phyloP scores from a whole-genome alignment of 257 asterid genomes.

The Fraxinus excelsior region DNA sequence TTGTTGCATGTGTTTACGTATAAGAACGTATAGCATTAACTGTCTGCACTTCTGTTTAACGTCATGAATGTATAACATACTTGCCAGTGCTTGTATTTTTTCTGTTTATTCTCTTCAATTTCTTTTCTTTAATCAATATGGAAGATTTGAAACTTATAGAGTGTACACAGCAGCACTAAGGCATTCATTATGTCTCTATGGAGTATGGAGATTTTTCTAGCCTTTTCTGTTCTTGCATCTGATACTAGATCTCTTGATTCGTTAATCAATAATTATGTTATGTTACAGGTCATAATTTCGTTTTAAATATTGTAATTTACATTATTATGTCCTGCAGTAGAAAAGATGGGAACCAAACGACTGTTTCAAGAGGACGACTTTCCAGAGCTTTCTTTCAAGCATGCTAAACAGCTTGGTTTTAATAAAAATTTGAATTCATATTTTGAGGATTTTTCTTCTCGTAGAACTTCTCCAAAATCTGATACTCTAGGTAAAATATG shows the following conservation, averaged over 20 bases:
- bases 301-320: background rate
- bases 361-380: conserved; percentile 53
- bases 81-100: background rate
- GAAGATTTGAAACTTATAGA: conserved; percentile 5
- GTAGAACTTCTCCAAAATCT: conserved; percentile 18
- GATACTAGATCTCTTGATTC: background rate
- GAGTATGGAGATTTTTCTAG: background rate
- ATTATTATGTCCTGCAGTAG: conserved; percentile 22
- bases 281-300: background rate
- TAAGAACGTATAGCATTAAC: background rate
- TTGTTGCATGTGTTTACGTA: background rate
- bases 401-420: conserved; percentile 47
- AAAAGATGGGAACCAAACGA: conserved; percentile 72
- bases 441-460: conserved; percentile 34
- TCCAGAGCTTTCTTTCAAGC: conserved; percentile 63
- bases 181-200: conserved; percentile 4
- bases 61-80: background rate
- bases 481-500: conserved; percentile 43
- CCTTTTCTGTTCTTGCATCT: conserved; percentile 1
- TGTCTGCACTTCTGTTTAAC: background rate
- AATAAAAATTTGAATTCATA: conserved; percentile 26
- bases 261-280: conserved; percentile 1
- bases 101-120: background rate
- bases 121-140: conserved; percentile 14
- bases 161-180: conserved; percentile 1